Base-by-base conservation (phyloP, 176 grass and related monocot species). In the Poa pratensis region DNA sequence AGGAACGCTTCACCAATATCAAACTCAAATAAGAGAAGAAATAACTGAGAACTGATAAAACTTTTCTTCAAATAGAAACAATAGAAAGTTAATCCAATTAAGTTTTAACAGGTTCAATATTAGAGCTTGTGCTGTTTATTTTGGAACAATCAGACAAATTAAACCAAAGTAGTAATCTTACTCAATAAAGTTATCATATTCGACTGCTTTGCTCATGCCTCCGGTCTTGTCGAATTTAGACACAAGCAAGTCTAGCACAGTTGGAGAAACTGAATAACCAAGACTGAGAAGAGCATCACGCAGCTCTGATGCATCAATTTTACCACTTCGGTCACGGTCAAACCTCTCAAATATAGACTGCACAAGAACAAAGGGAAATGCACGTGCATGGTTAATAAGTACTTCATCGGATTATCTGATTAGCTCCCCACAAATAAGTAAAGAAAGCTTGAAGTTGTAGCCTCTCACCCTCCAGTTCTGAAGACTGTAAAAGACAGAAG, bases 171-270 rank as follows among this genome's bases (percentile, higher is more conserved):
- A 79, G 32, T 50, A 9, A 57, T 83, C 91, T 94, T 95, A 98
- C 96, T 98, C 96, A 15, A 98, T 98, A 53, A 98, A 98, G 92
- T 95, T 98, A 67, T 98, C 93, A 52, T 95, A 98, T 82, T 98
- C 96, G 9, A 98, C 89, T 11, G 93, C 93, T 79, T 77, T 92
- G 88, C 50, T 94, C 69, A 86, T 94, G 85, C 96, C 96, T 55
- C 96, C 91, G 80, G 91, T 93, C 88, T 95, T 98, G 64, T 95
- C 93, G 83, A 95, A 98, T 83, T 95, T 98, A 64, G 91, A 87
- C 69, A 95, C 93, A 40, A 98, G 96, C 74, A 98, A 80, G 70
- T 98, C 96, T 4, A 98, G 91, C 17, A 98, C 91, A 2, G 74
- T 73, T 51, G 93, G 93, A 69, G 93, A 94, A 73, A 98, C 96